These are phyloP conservation scores for Puccinia sorghi DNA, from an alignment of 1,284 basidiomycete species.

Conservation along the genomic window DNA sequence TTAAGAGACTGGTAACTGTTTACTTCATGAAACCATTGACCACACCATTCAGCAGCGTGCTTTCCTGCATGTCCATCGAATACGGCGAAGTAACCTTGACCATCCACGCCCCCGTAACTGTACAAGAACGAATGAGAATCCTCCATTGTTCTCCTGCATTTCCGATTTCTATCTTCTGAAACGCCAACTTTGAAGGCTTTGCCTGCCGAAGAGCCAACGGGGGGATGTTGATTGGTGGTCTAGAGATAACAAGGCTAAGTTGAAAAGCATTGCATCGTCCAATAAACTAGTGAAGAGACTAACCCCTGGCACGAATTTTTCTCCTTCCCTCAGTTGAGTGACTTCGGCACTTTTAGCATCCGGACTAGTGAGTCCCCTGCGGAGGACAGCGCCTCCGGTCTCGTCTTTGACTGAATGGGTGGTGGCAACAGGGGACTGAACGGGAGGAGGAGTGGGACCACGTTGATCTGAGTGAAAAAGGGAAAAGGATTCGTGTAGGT, in stretches of 20 bases:
- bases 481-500: background rate
- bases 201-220: constrained; percentile 60
- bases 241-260: constrained; percentile 12
- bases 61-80: constrained; percentile 99
- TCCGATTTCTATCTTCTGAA: constrained; percentile 78
- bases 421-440: constrained; percentile 36
- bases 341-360: constrained; percentile 48
- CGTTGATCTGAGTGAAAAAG: background rate
- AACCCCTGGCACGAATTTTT: constrained; percentile 43
- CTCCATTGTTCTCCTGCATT: constrained; percentile 91
- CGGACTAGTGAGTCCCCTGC: constrained; percentile 5
- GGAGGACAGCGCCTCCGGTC: background rate
- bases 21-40: constrained; percentile 90
- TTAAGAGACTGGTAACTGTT: constrained; percentile 52
- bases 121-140: constrained; percentile 95
- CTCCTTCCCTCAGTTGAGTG: constrained; percentile 33
- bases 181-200: constrained; percentile 72
- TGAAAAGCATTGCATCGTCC: background rate
- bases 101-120: constrained; percentile 83
- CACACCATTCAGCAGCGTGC: constrained; percentile 98
- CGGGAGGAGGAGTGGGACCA: constrained; percentile 31
- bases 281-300: background rate
- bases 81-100: constrained; percentile 95
- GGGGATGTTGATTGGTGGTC: constrained; percentile 52
- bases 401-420: constrained; percentile 1